Base-by-base conservation (phyloP, 495 filamentous ascomycete species). In the Filosporella fistucella region DNA sequence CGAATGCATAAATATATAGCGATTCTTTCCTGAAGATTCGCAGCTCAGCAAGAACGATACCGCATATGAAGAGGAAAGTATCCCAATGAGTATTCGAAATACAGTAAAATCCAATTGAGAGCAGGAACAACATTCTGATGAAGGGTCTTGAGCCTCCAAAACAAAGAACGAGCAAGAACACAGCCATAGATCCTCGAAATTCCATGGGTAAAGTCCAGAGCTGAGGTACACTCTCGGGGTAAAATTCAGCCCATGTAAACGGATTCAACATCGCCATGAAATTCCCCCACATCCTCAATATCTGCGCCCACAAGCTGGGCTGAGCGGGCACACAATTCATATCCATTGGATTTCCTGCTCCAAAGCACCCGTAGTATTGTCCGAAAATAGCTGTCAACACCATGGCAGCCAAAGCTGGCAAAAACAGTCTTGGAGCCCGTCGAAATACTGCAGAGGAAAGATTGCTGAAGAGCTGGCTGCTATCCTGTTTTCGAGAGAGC, bases 371-470 rank as follows among this genome's bases (percentile, higher is more conserved):
- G 13, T 25, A 34, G 4, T 16, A 17, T 9, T 20, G 33, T 22
- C 39, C 35, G 20, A 32, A 48, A 28, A 48, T 20, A 1, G 45
- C 34, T 13, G 24, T 21, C 12, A 40, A 28, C 3, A 48, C 7
- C 14, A 81, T 72, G 16, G 76, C 77, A n/a, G 74, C 59, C 13
- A 79, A 52, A 0, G 74, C 70, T 6, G 82, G 82, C 3, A 82
- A 67, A 50, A 81, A 85, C 3, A 86, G 69, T 12, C 82, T 75
- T n/a, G 84, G 58, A 2, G 63, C 69, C 1, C 82, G 78, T 4
- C 82, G 78, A 45, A 86, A 82, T 13, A 80, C 75, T 0, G 78
- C 74, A 0, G 79, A 84, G 9, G 74, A 84, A 57, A 12, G 55
- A 49, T 1, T 59, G 40, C 49, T 63, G 61, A 53, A 51, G 61